Percentiles rank a stretch among this genome's conserved stretches.
These are phyloP conservation scores for Mycena filopes DNA, from an alignment of 768 basidiomycete species.

Conservation along the genomic window DNA sequence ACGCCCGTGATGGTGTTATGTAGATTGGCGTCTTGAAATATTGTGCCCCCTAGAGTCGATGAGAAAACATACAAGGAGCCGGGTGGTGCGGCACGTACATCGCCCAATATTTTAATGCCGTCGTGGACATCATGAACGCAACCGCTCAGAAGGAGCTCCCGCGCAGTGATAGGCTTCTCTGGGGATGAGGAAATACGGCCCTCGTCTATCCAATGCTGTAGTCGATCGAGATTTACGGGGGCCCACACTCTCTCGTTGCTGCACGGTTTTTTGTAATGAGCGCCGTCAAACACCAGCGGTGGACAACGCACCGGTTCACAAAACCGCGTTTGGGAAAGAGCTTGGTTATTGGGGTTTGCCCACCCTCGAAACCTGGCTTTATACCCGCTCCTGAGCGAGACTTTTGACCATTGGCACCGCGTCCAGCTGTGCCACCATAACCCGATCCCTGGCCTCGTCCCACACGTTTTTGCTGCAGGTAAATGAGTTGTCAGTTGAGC, in stretches of 20 bases:
- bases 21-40: conserved; percentile 78
- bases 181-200: conserved; percentile 83
- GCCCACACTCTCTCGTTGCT: conserved; percentile 84
- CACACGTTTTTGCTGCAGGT: conserved; percentile 86
- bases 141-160: conserved; percentile 84
- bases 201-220: conserved; percentile 92
- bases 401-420: conserved; percentile 96
- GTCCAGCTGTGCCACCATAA: conserved; percentile 90
- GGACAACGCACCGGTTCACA: conserved; percentile 80
- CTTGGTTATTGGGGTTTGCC: conserved; percentile 93
- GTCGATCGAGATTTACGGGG: conserved; percentile 85
- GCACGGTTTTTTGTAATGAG: conserved; percentile 5
- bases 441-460: conserved; percentile 94
- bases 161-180: conserved; percentile 88
- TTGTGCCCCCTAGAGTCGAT: conserved; percentile 64
- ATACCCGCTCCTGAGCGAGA: conserved; percentile 91
- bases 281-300: neutral
- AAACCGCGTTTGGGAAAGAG: conserved; percentile 95
- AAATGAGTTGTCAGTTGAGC: conserved; percentile 11
- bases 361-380: conserved; percentile 91
- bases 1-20: conserved; percentile 86
- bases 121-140: conserved; percentile 90
- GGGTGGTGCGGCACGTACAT: conserved; percentile 58
- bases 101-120: conserved; percentile 91
- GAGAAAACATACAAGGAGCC: neutral